A percentile compares a stretch with the other conserved stretches of the same genome.
These are phyloP conservation scores for Coemansia asiatica DNA, from an alignment of 192 early-diverging fungal species.

Conservation along the genomic window DNA sequence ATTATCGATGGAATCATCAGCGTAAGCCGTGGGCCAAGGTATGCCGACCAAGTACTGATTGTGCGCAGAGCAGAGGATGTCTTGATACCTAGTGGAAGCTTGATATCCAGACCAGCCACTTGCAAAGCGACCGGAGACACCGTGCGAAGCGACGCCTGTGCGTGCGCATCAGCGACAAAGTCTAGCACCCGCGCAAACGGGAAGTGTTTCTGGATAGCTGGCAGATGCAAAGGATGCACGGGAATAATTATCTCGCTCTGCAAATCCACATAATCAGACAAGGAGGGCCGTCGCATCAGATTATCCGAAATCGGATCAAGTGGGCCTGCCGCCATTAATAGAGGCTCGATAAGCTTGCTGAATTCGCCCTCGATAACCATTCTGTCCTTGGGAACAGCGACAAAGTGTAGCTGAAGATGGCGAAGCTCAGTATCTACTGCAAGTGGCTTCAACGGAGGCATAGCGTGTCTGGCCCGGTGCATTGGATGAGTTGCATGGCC, in stretches of 20 bases:
- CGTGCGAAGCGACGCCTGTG: slow-evolving; percentile 56
- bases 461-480: slow-evolving; percentile 54
- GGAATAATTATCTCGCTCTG: slow-evolving; percentile 42
- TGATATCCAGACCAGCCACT: slow-evolving; percentile 21
- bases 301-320: not conserved
- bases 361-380: slow-evolving; percentile 29
- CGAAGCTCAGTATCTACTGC: slow-evolving; percentile 28
- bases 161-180: slow-evolving; percentile 16
- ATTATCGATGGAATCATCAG: slow-evolving; percentile 5
- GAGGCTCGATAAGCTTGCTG: slow-evolving; percentile 14
- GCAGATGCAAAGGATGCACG: slow-evolving; percentile 56
- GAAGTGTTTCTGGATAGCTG: slow-evolving; percentile 46
- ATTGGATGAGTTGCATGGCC: slow-evolving; percentile 62
- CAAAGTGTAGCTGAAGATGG: slow-evolving; percentile 34
- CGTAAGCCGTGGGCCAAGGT: slow-evolving; percentile 30
- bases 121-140: slow-evolving; percentile 20
- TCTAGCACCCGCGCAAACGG: slow-evolving; percentile 36
- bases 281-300: not conserved
- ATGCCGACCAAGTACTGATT: slow-evolving; percentile 55
- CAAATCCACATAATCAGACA: not conserved
- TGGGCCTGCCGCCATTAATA: not conserved
- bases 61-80: slow-evolving; percentile 59
- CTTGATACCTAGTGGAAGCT: slow-evolving; percentile 56
- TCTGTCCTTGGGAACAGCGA: slow-evolving; percentile 27
- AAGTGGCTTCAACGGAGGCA: slow-evolving; percentile 49